Evolutionary conservation across 1,284 basidiomycete genomes (phyloP).

Genomic region (Heterobasidion occidentale): DNA sequence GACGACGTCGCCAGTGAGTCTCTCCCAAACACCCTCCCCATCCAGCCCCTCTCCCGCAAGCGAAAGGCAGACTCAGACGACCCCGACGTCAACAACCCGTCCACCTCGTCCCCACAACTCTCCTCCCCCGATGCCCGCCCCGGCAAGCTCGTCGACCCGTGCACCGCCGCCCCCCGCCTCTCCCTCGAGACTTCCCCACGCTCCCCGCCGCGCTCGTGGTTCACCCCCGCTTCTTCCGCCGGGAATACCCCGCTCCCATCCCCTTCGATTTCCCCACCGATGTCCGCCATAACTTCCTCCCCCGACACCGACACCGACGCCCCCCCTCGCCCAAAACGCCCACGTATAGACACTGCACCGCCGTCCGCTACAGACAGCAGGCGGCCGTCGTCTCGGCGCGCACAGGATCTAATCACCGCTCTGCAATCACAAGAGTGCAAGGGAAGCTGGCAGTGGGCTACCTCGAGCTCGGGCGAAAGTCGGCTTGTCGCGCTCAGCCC

Average conservation of each 20-base stretch:
- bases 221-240: conserved; percentile 3
- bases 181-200: conserved; percentile 10
- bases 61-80: conserved; percentile 49
- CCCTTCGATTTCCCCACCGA: conserved; percentile 3
- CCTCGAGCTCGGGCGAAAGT: conserved; percentile 12
- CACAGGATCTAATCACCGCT: conserved; percentile 26
- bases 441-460: conserved; percentile 14
- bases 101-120: conserved; percentile 16
- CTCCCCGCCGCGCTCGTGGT: conserved; percentile 6
- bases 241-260: conserved; percentile 5
- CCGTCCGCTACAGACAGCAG: conserved; percentile 17
- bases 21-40: conserved; percentile 17
- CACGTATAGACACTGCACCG: conserved; percentile 24
- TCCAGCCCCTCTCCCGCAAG: conserved; percentile 37
- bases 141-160: conserved; percentile 25
- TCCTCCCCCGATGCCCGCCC: conserved; percentile 25
- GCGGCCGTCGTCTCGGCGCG: conserved; percentile 16
- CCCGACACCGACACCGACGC: conserved; percentile 16
- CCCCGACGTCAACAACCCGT: conserved; percentile 18
- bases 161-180: conserved; percentile 16
- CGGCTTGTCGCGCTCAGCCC: conserved; percentile 12
- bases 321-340: conserved; percentile 27
- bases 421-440: conserved; percentile 9
- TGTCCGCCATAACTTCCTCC: conserved; percentile 1
- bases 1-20: conserved; percentile 42